Conservation (phyloP, 768 basidiomycete genomes). For the Gloeostereum incarnatum region DNA sequence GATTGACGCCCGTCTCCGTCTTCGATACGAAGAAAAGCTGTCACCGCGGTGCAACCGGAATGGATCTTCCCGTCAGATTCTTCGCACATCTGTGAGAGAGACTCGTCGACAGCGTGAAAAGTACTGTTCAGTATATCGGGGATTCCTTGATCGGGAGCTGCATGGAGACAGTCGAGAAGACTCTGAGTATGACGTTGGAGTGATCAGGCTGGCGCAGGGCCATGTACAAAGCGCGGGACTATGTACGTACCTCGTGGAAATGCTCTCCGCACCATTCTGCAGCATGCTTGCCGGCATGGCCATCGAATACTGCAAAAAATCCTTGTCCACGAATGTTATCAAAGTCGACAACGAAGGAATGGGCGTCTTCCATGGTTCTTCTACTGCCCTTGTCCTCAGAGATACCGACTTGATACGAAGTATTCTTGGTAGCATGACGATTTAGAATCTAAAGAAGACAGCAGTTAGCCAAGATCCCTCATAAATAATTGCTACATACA, state of each 20-base stretch:
- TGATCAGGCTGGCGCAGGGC: no score
- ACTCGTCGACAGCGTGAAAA: constrained; percentile 86
- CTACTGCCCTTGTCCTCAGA: constrained; percentile 85
- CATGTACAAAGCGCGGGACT: no score
- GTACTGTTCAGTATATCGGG: constrained; percentile 90
- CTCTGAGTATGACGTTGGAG: constrained; percentile 6
- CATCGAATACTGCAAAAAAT: constrained; percentile 97
- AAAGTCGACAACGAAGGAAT: constrained; percentile 94
- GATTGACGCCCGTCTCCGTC: constrained; percentile 67
- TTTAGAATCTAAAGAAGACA: constrained; percentile 48
- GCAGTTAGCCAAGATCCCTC: no score
- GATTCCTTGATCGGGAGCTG: constrained; percentile 47
- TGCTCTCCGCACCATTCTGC: constrained; percentile 98
- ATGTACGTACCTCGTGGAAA: constrained; percentile 79
- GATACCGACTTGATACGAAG: constrained; percentile 60
- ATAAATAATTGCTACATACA: constrained; percentile 43
- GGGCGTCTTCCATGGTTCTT: constrained; percentile 95
- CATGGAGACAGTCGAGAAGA: constrained; percentile 33
- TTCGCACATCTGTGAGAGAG: constrained; percentile 77
- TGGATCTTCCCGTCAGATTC: constrained; percentile 89
- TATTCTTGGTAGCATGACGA: constrained; percentile 60
- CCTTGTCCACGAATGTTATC: constrained; percentile 88
- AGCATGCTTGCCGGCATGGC: constrained; percentile 96
- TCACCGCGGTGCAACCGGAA: constrained; percentile 95
- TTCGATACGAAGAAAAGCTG: constrained; percentile 90